Evolutionary conservation across 23 red algal species (phyloP), one percentile per base, ranked within the genome.

Genomic region (Gracilaria domingensis): DNA sequence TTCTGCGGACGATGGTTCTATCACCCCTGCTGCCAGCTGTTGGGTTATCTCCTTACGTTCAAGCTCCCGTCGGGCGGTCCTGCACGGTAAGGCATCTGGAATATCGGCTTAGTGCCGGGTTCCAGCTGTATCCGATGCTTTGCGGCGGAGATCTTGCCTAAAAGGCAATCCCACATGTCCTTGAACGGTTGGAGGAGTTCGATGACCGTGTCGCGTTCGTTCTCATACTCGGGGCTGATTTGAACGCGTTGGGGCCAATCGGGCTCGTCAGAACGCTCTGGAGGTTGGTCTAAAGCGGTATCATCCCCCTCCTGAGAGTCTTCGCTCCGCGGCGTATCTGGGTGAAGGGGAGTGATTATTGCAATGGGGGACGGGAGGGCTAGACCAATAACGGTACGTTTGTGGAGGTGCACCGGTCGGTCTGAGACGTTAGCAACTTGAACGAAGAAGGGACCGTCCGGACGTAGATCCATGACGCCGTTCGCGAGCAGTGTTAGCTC

Each of bases 111-210:
- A 12, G 67, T 38, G 26, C 76, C 76, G 51, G 51, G 76, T 55
- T 55, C 26, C 76, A 81, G 76, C 76, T 81, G 14, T 12, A 81
- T 81, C 17, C 76, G 76, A 28, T 81, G 76, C 34, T 81, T 58
- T 29, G 76, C 37, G 12, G 42, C 45, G 12, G 23, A 12, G 12
- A 81, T 50, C 13, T 23, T 51, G 11, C 76, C 76, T 12, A 81
- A 50, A 36, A 20, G 66, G n/a, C n/a, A n/a, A n/a, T n/a, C n/a
- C n/a, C n/a, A n/a, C n/a, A n/a, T n/a, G n/a, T n/a, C n/a, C n/a
- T n/a, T n/a, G n/a, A n/a, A n/a, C n/a, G n/a, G n/a, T n/a, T n/a
- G n/a, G n/a, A n/a, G n/a, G n/a, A n/a, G n/a, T n/a, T n/a, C n/a
- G n/a, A n/a, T n/a, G n/a, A n/a, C n/a, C n/a, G n/a, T n/a, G n/a